A percentile compares a stretch with the other conserved stretches of the same genome.
These are phyloP conservation scores for Paramyrothecium roridum DNA, from an alignment of 2,329 filamentous ascomycete species.

Conservation along the genomic window DNA sequence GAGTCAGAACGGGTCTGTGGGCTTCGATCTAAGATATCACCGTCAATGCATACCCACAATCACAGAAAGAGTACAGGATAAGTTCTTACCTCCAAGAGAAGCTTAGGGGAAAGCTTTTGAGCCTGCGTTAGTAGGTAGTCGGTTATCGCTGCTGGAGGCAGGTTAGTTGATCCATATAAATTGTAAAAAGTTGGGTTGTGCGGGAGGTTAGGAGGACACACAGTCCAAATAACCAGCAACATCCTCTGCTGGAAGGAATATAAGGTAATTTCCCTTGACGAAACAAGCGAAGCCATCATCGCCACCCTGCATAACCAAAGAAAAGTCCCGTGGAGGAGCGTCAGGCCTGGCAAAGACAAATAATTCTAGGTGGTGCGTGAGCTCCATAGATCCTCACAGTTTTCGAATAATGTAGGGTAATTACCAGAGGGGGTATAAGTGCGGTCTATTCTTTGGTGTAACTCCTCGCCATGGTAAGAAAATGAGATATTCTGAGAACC, in stretches of 20 bases:
- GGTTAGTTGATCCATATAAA: neutral
- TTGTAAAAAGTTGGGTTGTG: neutral
- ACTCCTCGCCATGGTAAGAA: neutral
- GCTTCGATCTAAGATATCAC: neutral
- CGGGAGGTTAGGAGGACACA: neutral
- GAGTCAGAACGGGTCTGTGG: neutral
- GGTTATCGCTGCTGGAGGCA: slow-evolving; percentile 1
- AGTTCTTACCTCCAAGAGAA: slow-evolving; percentile 2
- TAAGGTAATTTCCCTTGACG: slow-evolving; percentile 3
- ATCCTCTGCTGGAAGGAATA: slow-evolving; percentile 3
- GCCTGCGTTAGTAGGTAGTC: slow-evolving; percentile 5
- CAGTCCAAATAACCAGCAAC: neutral
- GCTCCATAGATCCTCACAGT: neutral
- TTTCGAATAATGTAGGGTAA: neutral
- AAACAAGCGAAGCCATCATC: slow-evolving; percentile 6
- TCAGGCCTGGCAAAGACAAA: slow-evolving; percentile 1
- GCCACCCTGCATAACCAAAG: slow-evolving; percentile 2
- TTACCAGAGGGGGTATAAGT: slow-evolving; percentile 1
- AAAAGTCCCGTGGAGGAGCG: slow-evolving; percentile 1
- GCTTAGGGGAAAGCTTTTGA: slow-evolving; percentile 5
- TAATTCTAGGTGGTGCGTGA: neutral
- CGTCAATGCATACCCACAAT: neutral
- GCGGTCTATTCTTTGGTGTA: slow-evolving; percentile 2
- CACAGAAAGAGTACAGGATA: neutral
- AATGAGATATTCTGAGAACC: slow-evolving; percentile 8